Conservation (phyloP, 768 basidiomycete species). For the Mycena galopus region DNA sequence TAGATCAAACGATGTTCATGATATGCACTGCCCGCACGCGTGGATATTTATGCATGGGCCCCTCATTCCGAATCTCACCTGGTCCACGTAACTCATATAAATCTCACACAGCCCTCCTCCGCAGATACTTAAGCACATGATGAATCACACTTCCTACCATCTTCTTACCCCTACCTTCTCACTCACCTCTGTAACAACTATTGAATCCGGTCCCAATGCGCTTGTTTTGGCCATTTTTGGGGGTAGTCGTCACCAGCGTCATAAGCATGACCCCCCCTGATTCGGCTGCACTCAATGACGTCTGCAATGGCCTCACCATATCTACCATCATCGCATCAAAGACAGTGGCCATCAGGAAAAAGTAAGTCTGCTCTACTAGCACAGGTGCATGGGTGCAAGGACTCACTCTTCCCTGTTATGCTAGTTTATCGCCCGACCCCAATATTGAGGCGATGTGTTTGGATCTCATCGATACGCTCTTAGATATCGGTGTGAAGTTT, state of each 20-base stretch:
- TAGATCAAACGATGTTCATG: no score
- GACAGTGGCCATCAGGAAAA: constrained; percentile 10
- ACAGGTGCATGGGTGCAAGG: background rate
- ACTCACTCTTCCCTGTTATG: constrained; percentile 2
- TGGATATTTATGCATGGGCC: no score
- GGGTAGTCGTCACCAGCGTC: background rate
- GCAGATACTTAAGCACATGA: constrained; percentile 20
- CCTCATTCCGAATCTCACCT: no score
- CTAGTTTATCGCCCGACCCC: constrained; percentile 9
- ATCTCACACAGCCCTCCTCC: no score
- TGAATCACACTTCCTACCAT: background rate
- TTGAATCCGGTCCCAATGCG: constrained; percentile 4
- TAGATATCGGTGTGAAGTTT: constrained; percentile 2
- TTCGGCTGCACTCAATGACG: constrained; percentile 7
- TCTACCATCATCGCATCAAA: constrained; percentile 4
- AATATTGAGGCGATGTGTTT: constrained; percentile 5
- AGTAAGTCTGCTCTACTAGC: constrained; percentile 12
- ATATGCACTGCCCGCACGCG: no score
- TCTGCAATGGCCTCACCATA: constrained; percentile 9
- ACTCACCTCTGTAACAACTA: background rate
- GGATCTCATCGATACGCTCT: constrained; percentile 12
- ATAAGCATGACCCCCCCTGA: constrained; percentile 8
- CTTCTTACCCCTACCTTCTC: background rate
- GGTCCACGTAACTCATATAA: no score
- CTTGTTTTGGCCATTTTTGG: constrained; percentile 8